These are phyloP conservation scores for Penicillium turbatum DNA, from an alignment of 495 filamentous ascomycete genomes.

Conservation along the genomic window DNA sequence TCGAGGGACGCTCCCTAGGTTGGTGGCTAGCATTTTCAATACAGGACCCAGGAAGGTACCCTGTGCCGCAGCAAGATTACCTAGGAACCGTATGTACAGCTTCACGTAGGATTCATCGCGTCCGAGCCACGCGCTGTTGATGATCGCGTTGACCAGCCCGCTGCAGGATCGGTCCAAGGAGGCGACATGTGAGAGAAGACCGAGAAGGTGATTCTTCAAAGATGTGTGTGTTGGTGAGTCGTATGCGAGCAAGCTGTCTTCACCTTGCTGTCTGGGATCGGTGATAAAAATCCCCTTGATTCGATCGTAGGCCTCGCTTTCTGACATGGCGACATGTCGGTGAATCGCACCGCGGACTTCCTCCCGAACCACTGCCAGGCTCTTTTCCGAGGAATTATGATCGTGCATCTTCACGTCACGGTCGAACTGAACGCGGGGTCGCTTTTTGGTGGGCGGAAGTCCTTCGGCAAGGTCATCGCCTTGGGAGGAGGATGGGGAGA, in stretches of 20 bases:
- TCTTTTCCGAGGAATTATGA: slow-evolving; percentile 50
- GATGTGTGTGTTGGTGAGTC: slow-evolving; percentile 47
- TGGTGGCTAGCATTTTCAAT: slow-evolving; percentile 73
- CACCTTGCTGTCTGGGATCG: slow-evolving; percentile 38
- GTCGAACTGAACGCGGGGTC: slow-evolving; percentile 71
- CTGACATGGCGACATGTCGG: slow-evolving; percentile 53
- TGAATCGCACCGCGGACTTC: slow-evolving; percentile 74
- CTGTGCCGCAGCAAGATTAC: slow-evolving; percentile 75
- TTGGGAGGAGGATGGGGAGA: slow-evolving; percentile 35
- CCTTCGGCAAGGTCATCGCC: slow-evolving; percentile 37
- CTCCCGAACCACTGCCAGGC: slow-evolving; percentile 55
- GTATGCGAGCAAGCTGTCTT: slow-evolving; percentile 37
- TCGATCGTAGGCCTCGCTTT: slow-evolving; percentile 66
- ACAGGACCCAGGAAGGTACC: slow-evolving; percentile 58
- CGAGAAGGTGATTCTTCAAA: slow-evolving; percentile 69
- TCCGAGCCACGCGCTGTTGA: slow-evolving; percentile 78
- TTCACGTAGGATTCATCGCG: slow-evolving; percentile 75
- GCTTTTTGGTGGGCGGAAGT: slow-evolving; percentile 48
- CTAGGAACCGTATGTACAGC: slow-evolving; percentile 74
- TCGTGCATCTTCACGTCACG: slow-evolving; percentile 59
- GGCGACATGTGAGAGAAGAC: slow-evolving; percentile 68
- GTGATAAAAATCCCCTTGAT: slow-evolving; percentile 65
- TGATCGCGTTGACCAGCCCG: slow-evolving; percentile 65
- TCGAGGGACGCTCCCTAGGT: slow-evolving; percentile 55
- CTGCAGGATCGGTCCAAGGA: slow-evolving; percentile 68